A percentile compares a stretch with the other conserved stretches of the same genome.
Conservation (phyloP, 2,329 filamentous ascomycete genomes). For the Sclerotinia spermophila region DNA sequence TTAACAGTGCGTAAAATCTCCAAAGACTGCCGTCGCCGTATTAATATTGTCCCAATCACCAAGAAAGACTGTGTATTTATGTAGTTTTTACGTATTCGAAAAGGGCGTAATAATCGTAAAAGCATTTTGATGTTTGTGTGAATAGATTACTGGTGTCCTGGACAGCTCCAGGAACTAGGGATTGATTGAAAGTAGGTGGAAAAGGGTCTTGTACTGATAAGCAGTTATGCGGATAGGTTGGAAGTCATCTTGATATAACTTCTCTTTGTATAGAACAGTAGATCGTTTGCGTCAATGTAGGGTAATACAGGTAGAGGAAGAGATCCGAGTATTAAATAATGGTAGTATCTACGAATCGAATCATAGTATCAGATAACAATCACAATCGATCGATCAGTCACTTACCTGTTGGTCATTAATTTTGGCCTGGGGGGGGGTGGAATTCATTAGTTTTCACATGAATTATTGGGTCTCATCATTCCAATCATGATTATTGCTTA, state of each 20-base stretch:
- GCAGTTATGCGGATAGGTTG: constrained; percentile 6
- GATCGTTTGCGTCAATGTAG: neutral
- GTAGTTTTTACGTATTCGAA: constrained; percentile 45
- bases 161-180: neutral
- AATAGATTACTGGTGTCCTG: neutral
- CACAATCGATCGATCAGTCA: neutral
- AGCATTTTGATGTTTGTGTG: constrained; percentile 45
- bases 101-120: constrained; percentile 42
- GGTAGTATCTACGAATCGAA: neutral
- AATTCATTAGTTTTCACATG: neutral
- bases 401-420: neutral
- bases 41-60: constrained; percentile 23
- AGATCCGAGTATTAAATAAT: neutral
- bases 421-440: neutral
- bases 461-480: neutral
- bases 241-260: constrained; percentile 18
- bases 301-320: neutral
- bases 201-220: constrained; percentile 1
- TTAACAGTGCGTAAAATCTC: neutral
- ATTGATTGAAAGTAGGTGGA: neutral
- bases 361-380: neutral
- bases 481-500: neutral
- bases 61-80: constrained; percentile 48
- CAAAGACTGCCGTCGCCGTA: constrained; percentile 24
- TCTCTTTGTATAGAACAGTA: neutral